A percentile compares a stretch with the other conserved stretches of the same genome.
phyloP scores from a whole-genome alignment of 73 alveolate species.

The Paramecium caudatum region DNA sequence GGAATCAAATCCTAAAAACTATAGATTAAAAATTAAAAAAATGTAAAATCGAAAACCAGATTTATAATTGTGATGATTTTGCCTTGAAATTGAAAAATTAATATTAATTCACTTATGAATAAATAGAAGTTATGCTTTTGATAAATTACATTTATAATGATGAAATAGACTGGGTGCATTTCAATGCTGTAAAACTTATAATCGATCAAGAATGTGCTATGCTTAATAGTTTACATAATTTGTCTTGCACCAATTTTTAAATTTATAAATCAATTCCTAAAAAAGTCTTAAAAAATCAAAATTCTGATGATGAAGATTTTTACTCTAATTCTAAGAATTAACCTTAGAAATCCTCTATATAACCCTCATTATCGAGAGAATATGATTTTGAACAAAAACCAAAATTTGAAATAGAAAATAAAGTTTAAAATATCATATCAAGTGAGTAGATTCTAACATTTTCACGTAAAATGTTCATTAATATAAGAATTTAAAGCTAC shows the following conservation, averaged over 20 bases:
- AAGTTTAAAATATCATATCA: background rate
- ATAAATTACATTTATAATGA: background rate
- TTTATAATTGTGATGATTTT: background rate
- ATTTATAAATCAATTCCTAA: background rate
- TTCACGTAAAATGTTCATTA: background rate
- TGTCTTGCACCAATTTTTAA: background rate
- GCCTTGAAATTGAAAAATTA: background rate
- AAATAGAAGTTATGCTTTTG: constrained; percentile 11
- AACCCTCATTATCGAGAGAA: background rate
- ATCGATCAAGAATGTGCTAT: background rate
- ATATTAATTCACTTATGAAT: background rate
- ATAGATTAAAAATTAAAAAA: background rate
- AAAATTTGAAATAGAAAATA: background rate
- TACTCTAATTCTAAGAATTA: background rate
- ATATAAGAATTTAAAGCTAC: background rate
- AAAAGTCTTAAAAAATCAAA: background rate
- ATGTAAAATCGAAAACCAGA: background rate
- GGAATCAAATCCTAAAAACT: background rate
- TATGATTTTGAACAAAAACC: background rate
- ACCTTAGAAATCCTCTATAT: background rate
- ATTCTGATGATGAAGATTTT: background rate
- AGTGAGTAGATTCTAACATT: background rate
- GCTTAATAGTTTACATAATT: background rate
- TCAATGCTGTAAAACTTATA: background rate
- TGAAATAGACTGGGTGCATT: background rate